phyloP scores from a whole-genome alignment of 306 rosid genomes.

The Malus sieversii region DNA sequence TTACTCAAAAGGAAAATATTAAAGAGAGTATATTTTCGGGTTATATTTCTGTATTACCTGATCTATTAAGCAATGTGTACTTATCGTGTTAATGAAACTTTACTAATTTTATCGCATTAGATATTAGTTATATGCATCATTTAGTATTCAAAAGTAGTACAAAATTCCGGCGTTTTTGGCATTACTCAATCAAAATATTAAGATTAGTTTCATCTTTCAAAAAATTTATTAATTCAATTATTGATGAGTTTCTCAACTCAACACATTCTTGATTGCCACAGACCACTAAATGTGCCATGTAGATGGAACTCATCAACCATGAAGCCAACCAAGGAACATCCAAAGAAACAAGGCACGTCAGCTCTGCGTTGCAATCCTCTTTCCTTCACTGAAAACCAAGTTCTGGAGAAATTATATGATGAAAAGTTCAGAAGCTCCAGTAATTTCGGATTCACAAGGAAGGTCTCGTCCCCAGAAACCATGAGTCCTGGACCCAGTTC shows the following conservation, averaged over 20 bases:
- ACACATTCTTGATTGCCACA: conserved; percentile 25
- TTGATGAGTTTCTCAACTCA: background rate
- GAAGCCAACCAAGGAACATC: conserved; percentile 39
- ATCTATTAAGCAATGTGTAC: too few species aligned
- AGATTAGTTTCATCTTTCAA: too few species aligned
- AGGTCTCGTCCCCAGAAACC: conserved; percentile 69
- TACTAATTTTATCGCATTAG: too few species aligned
- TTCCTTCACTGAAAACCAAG: conserved; percentile 30
- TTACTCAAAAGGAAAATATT: too few species aligned
- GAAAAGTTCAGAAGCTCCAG: conserved; percentile 36
- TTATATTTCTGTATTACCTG: too few species aligned
- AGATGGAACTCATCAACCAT: conserved; percentile 52
- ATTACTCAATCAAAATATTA: background rate
- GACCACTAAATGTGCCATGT: conserved; percentile 60
- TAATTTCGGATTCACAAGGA: conserved; percentile 45
- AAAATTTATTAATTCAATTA: background rate
- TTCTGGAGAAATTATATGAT: conserved; percentile 34
- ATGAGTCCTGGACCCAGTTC: conserved; percentile 49
- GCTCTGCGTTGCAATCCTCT: conserved; percentile 25
- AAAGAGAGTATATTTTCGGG: too few species aligned
- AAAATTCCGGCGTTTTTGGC: too few species aligned
- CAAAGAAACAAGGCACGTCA: conserved; percentile 38
- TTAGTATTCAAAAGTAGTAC: background rate
- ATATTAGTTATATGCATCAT: background rate
- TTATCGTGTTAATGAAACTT: too few species aligned